Evolutionary conservation across 2,329 filamentous ascomycete species (phyloP).

Genomic region (Cyphellophora attinorum): DNA sequence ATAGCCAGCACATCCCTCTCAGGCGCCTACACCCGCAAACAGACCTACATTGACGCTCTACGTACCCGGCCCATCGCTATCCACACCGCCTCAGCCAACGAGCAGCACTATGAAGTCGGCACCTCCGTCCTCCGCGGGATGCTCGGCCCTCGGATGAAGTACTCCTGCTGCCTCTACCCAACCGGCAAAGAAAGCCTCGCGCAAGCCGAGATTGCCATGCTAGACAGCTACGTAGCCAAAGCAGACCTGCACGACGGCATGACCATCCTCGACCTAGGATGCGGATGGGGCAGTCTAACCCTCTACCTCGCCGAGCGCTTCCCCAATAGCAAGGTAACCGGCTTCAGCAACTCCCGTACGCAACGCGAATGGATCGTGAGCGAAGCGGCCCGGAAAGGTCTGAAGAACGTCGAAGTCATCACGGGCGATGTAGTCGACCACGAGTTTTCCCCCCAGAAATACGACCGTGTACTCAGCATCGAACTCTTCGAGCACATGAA

Average conservation of each 20-base stretch:
- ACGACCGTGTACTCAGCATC: slow-evolving; percentile 59
- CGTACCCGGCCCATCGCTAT: slow-evolving; percentile 57
- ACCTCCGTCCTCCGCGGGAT: slow-evolving; percentile 53
- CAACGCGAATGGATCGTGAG: slow-evolving; percentile 59
- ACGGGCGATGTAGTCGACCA: slow-evolving; percentile 59
- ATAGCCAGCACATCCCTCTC: slow-evolving; percentile 47
- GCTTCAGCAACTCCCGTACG: slow-evolving; percentile 60
- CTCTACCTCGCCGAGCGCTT: slow-evolving; percentile 55
- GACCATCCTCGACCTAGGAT: slow-evolving; percentile 55
- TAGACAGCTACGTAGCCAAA: slow-evolving; percentile 52
- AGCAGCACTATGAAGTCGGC: slow-evolving; percentile 65
- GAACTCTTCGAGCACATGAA: slow-evolving; percentile 73
- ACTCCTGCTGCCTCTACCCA: slow-evolving; percentile 57
- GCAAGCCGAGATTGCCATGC: slow-evolving; percentile 58
- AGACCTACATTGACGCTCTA: slow-evolving; percentile 53
- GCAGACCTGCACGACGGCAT: slow-evolving; percentile 52
- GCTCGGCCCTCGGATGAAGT: slow-evolving; percentile 63
- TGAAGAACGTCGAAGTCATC: slow-evolving; percentile 54
- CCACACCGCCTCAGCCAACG: slow-evolving; percentile 55
- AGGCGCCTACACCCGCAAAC: slow-evolving; percentile 49
- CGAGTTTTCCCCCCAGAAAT: slow-evolving; percentile 49
- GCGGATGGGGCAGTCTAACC: slow-evolving; percentile 16
- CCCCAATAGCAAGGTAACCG: slow-evolving; percentile 52
- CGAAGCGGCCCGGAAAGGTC: slow-evolving; percentile 44
- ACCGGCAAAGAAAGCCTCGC: slow-evolving; percentile 53